These are phyloP conservation scores for Pseudopithomyces maydicus DNA, from an alignment of 2,329 filamentous ascomycete genomes.

Conservation along the genomic window DNA sequence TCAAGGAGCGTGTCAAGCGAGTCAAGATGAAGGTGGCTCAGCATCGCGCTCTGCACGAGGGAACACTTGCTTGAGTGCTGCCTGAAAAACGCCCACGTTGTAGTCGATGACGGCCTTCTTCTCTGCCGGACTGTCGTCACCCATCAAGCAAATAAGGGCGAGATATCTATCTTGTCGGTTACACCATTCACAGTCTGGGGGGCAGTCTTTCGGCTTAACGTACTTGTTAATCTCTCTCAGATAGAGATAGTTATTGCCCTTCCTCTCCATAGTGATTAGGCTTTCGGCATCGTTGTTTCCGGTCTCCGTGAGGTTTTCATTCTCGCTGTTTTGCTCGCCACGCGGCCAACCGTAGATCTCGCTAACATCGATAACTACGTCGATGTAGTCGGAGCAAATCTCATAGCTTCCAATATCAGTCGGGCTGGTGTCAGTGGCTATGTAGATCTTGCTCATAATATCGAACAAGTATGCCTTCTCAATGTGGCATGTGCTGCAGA, in stretches of 20 bases:
- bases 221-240: slow-evolving; percentile 71
- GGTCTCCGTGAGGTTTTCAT: slow-evolving; percentile 34
- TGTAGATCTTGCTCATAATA: slow-evolving; percentile 97
- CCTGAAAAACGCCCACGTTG: slow-evolving; percentile 82
- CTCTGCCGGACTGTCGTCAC: slow-evolving; percentile 78
- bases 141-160: slow-evolving; percentile 84
- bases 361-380: slow-evolving; percentile 95
- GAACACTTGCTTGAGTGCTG: slow-evolving; percentile 80
- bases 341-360: slow-evolving; percentile 87
- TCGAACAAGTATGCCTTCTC: slow-evolving; percentile 99
- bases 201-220: slow-evolving; percentile 26
- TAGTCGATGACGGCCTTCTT: slow-evolving; percentile 85
- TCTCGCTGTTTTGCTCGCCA: slow-evolving; percentile 35
- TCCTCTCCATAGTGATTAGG: slow-evolving; percentile 65
- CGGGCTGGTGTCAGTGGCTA: slow-evolving; percentile 91
- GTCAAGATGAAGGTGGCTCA: slow-evolving; percentile 1
- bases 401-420: slow-evolving; percentile 96
- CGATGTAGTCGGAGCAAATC: slow-evolving; percentile 98
- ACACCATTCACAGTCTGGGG: slow-evolving; percentile 4
- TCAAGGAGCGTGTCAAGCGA: background rate
- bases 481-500: slow-evolving; percentile 91
- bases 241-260: slow-evolving; percentile 64
- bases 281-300: slow-evolving; percentile 64
- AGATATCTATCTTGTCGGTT: slow-evolving; percentile 61
- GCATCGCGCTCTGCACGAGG: slow-evolving; percentile 48